Base-by-base conservation (phyloP, 257 asterid genomes). In the Coffea eugenioides region DNA sequence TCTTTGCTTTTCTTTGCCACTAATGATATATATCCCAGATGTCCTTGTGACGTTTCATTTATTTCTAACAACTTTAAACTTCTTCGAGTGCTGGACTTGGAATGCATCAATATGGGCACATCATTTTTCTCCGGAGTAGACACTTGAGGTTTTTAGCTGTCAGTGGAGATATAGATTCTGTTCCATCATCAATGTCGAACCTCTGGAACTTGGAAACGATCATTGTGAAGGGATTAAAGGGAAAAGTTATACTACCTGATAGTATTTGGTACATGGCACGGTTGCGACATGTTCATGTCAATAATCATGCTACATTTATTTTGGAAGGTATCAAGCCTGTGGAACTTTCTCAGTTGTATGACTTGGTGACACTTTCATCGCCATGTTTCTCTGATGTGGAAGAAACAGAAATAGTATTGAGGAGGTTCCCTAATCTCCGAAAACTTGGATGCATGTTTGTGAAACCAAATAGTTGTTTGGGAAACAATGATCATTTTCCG, bases 91-190 rank as follows among this genome's bases (percentile, higher is more conserved):
- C 25, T 76, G 62, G 80, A 64, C 46, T 12, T 76, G 12, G 80
- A 76, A 64, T n/a, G 73, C 61, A 65, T 76, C 80, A 76, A 76
- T 64, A 66, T 76, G 80, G 80, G 80, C 18, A 68, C 48, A 27
- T 76, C 80, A 45, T 76, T 64, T 27, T 41, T 39, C 0, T 25
- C 18, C 6, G 46, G 64, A 48, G 16, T 65, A 23, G 64, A 62
- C 45, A 5, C 14, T 48, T 80, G 54, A 68, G 83, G 54, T 80
- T 75, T 64, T 31, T 81, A 39, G 76, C 48, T 39, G 9, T 1
- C 16, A 11, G 71, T 43, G 51, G 69, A 36, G 45, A 39, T 80
- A 16, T 36, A 62, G 57, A 34, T 34, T 69, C 65, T 56, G 36
- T 78, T 31, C 14, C 15, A 54, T 7, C 21, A 43, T 52, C 69